A percentile compares a stretch with the other conserved stretches of the same genome.
Evolutionary conservation across 768 basidiomycete species (phyloP).

Genomic region (Hysterangium stoloniferum): DNA sequence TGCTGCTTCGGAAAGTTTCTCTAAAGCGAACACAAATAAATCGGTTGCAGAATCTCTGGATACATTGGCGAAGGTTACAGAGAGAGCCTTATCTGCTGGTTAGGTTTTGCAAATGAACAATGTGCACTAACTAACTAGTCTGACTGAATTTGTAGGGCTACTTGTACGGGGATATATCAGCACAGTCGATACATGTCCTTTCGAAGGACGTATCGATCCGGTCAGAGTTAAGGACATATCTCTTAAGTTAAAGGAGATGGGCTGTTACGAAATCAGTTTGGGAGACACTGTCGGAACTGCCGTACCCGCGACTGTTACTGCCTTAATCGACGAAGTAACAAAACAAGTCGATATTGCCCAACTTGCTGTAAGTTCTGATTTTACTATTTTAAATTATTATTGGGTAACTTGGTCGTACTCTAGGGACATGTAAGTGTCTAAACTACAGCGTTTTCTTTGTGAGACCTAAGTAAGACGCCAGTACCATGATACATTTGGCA

Average conservation of each 20-base stretch:
- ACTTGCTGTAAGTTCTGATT: constrained; percentile 51
- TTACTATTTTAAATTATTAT: not conserved
- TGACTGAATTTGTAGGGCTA: constrained; percentile 27
- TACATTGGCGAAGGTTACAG: constrained; percentile 53
- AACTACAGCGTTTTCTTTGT: not conserved
- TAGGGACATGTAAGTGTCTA: constrained; percentile 6
- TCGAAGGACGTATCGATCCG: constrained; percentile 68
- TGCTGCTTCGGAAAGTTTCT: constrained; percentile 82
- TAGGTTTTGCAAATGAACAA: not conserved
- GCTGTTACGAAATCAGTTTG: constrained; percentile 87
- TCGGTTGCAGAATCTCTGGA: constrained; percentile 63
- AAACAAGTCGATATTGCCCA: constrained; percentile 49
- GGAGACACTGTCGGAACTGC: constrained; percentile 91
- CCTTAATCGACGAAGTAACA: constrained; percentile 65
- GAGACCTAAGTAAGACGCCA: constrained; percentile 30
- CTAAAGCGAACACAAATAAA: constrained; percentile 76
- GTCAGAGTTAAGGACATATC: constrained; percentile 60
- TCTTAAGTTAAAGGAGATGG: constrained; percentile 72
- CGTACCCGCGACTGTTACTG: constrained; percentile 57
- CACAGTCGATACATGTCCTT: constrained; percentile 79
- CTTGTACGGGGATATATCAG: constrained; percentile 81
- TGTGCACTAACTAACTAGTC: not conserved
- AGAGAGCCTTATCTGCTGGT: constrained; percentile 45
- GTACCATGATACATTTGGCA: constrained; percentile 90
- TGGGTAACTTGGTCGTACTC: not conserved